Conservation (phyloP, 106 monocot species). For the Iris macrosiphon region DNA sequence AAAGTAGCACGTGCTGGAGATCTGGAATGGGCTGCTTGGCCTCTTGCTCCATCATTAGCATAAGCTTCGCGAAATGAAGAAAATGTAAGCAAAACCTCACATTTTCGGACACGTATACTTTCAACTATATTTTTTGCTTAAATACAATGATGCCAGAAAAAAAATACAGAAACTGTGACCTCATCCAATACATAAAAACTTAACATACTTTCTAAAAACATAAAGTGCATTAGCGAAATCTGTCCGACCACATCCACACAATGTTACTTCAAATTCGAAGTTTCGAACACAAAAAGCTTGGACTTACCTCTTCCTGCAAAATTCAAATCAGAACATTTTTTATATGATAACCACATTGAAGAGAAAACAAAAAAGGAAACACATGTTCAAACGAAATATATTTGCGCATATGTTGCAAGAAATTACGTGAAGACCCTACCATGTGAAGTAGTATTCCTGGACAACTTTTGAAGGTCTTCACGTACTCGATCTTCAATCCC, state of each 20-base stretch:
- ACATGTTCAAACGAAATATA: neutral
- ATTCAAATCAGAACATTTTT: no score
- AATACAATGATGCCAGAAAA: conserved; percentile 34
- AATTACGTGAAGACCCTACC: conserved; percentile 43
- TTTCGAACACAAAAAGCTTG: conserved; percentile 56
- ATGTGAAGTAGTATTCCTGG: conserved; percentile 75
- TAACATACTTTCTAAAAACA: conserved; percentile 29
- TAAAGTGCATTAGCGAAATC: conserved; percentile 5
- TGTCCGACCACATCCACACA: conserved; percentile 48
- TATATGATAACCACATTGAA: conserved; percentile 7
- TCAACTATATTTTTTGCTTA: conserved; percentile 37
- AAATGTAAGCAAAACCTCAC: conserved; percentile 38
- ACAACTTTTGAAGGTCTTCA: conserved; percentile 43
- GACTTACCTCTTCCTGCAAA: conserved; percentile 99
- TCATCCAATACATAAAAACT: conserved; percentile 28
- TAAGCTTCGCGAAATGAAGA: conserved; percentile 92
- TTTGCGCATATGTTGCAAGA: neutral
- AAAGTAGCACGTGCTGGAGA: conserved; percentile 43
- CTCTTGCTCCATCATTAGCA: conserved; percentile 66
- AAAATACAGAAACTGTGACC: conserved; percentile 25
- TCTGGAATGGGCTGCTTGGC: conserved; percentile 42
- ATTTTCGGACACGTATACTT: conserved; percentile 31
- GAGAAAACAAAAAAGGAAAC: neutral
- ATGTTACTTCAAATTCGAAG: conserved; percentile 45
- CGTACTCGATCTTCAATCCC: conserved; percentile 46